Percentiles rank a stretch among this genome's conserved stretches.
These are phyloP conservation scores for Cydonia oblonga DNA, from an alignment of 331 rosid species.

Conservation along the genomic window DNA sequence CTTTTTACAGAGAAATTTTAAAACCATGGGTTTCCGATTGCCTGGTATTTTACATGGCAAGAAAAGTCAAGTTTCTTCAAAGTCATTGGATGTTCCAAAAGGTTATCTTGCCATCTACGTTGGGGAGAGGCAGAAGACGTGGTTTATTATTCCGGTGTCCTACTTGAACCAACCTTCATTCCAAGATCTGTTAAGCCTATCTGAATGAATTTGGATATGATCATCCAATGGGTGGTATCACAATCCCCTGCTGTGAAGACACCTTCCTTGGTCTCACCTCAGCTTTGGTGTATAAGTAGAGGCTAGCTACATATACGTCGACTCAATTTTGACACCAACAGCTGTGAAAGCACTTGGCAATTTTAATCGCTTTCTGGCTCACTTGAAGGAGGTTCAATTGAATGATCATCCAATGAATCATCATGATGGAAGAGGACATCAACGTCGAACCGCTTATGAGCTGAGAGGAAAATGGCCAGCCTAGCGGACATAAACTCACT, in stretches of 20 bases:
- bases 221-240: slow-evolving; percentile 26
- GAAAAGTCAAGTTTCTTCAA: not conserved
- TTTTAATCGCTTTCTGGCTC: no score
- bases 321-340: not conserved
- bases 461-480: not conserved
- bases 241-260: slow-evolving; percentile 22
- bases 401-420: no score
- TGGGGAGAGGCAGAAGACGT: slow-evolving; percentile 18
- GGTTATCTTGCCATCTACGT: slow-evolving; percentile 20
- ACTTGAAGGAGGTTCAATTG: no score
- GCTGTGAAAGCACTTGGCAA: not conserved
- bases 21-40: slow-evolving; percentile 16
- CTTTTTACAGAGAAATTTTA: not conserved
- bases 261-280: not conserved
- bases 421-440: not conserved
- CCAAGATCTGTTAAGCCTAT: slow-evolving; percentile 6
- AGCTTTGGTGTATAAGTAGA: not conserved
- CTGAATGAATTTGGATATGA: slow-evolving; percentile 19
- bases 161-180: slow-evolving; percentile 6
- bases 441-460: not conserved
- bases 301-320: not conserved
- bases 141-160: slow-evolving; percentile 17
- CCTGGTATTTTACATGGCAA: not conserved
- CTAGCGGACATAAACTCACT: not conserved
- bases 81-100: slow-evolving; percentile 1